phyloP scores from a whole-genome alignment of 2,329 filamentous ascomycete genomes.

The Pyrenophora teres region DNA sequence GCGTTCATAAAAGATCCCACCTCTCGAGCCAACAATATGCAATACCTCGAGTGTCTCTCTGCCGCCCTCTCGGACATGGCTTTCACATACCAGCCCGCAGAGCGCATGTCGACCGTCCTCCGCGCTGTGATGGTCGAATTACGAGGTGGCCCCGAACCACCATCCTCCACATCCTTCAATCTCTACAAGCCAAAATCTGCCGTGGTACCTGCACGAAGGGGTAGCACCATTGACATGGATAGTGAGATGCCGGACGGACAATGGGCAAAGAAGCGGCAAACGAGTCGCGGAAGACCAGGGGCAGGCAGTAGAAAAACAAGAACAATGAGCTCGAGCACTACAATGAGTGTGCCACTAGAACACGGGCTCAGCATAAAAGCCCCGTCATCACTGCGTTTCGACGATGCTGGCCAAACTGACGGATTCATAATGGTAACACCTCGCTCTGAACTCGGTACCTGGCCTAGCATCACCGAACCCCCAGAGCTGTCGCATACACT shows the following conservation, averaged over 20 bases:
- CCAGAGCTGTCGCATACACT: conserved; percentile 18
- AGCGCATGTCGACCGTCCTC: conserved; percentile 59
- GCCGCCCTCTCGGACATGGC: conserved; percentile 60
- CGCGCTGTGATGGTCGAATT: conserved; percentile 59
- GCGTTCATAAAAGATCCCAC: conserved; percentile 47
- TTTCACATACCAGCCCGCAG: conserved; percentile 58
- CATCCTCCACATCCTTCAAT: conserved; percentile 15
- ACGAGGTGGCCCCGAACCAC: conserved; percentile 26
- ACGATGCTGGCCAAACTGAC: conserved; percentile 19
- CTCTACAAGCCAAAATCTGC: conserved; percentile 35
- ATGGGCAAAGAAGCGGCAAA: conserved; percentile 36
- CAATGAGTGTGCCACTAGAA: conserved; percentile 2
- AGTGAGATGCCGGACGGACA: conserved; percentile 1
- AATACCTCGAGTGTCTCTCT: conserved; percentile 60
- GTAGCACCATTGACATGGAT: conserved; percentile 32
- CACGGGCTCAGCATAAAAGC: conserved; percentile 29
- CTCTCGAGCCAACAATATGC: conserved; percentile 50
- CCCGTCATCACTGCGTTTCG: conserved; percentile 17
- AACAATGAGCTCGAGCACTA: conserved; percentile 8
- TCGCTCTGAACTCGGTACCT: conserved; percentile 30
- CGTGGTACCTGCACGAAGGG: conserved; percentile 38
- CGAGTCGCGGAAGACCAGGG: conserved; percentile 21
- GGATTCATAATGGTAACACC: conserved; percentile 41
- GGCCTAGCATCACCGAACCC: conserved; percentile 25
- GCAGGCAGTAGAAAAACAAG: conserved; percentile 18